These are phyloP conservation scores for Sanghuangporus baumii DNA, from an alignment of 1,284 basidiomycete species.

Conservation along the genomic window DNA sequence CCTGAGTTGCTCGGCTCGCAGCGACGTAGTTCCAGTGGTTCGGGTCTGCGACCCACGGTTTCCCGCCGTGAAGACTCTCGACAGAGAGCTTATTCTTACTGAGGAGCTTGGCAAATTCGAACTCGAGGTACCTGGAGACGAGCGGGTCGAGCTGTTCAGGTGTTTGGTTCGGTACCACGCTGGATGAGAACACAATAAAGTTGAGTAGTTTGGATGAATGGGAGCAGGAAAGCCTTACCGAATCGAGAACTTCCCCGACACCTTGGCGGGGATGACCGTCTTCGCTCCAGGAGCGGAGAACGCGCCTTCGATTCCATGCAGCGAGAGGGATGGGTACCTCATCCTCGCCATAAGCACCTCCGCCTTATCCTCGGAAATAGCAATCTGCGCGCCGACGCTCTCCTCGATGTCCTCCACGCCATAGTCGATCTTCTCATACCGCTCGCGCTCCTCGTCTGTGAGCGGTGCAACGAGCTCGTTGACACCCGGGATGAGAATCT, in stretches of 20 bases:
- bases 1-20: slow-evolving; percentile 78
- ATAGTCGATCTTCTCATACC: slow-evolving; percentile 77
- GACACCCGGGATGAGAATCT: slow-evolving; percentile 89
- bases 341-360: slow-evolving; percentile 88
- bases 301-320: slow-evolving; percentile 97
- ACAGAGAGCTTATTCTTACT: slow-evolving; percentile 74
- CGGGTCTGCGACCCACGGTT: slow-evolving; percentile 83
- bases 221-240: slow-evolving; percentile 47
- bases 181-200: slow-evolving; percentile 22
- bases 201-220: not conserved
- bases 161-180: slow-evolving; percentile 86
- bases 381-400: slow-evolving; percentile 73
- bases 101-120: slow-evolving; percentile 79
- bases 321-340: slow-evolving; percentile 82
- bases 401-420: slow-evolving; percentile 71
- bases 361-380: slow-evolving; percentile 78
- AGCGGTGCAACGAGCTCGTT: slow-evolving; percentile 82
- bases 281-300: slow-evolving; percentile 87
- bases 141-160: slow-evolving; percentile 70
- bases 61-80: slow-evolving; percentile 76
- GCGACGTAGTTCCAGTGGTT: slow-evolving; percentile 97
- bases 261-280: slow-evolving; percentile 93
- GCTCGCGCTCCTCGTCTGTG: slow-evolving; percentile 70
- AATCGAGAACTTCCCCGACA: slow-evolving; percentile 92
- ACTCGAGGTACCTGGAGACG: slow-evolving; percentile 66